Percentiles rank a stretch among this genome's conserved stretches.
Conservation (phyloP, 2,329 filamentous ascomycete genomes). For the Colletotrichum sansevieriae region DNA sequence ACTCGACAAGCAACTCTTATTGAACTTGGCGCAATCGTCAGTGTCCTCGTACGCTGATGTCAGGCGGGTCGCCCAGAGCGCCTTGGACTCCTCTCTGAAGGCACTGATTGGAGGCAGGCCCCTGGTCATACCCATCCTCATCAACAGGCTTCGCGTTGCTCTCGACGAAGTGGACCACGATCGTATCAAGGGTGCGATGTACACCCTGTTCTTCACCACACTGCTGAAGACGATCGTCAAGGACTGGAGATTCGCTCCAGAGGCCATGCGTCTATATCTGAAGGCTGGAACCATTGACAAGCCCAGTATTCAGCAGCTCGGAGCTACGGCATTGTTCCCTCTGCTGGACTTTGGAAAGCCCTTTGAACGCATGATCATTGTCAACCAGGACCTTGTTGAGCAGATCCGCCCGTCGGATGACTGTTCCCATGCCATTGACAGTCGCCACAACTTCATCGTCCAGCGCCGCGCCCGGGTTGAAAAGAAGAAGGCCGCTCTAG, state of each 20-base stretch:
- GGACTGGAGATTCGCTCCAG: slow-evolving; percentile 95
- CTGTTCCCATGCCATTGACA: slow-evolving; percentile 70
- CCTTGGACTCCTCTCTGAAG: slow-evolving; percentile 93
- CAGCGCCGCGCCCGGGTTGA: slow-evolving; percentile 84
- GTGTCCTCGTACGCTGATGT: slow-evolving; percentile 96
- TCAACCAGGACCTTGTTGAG: slow-evolving; percentile 78
- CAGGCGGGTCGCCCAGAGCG: slow-evolving; percentile 90
- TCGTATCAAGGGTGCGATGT: slow-evolving; percentile 94
- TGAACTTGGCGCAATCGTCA: slow-evolving; percentile 90
- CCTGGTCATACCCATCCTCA: slow-evolving; percentile 88
- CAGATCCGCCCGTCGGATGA: slow-evolving; percentile 78
- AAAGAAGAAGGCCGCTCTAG: slow-evolving; percentile 82
- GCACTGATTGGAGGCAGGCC: slow-evolving; percentile 89
- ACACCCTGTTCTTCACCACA: slow-evolving; percentile 89
- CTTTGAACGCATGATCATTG: slow-evolving; percentile 86
- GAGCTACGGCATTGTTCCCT: slow-evolving; percentile 83
- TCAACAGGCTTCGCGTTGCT: slow-evolving; percentile 82
- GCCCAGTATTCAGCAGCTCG: slow-evolving; percentile 91
- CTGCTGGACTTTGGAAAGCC: slow-evolving; percentile 93
- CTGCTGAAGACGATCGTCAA: slow-evolving; percentile 87
- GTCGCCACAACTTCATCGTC: slow-evolving; percentile 80
- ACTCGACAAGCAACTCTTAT: slow-evolving; percentile 86
- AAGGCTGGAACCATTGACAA: slow-evolving; percentile 92
- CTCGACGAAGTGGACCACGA: slow-evolving; percentile 86
- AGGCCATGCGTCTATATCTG: slow-evolving; percentile 91